Base-by-base conservation (phyloP, 805 yeast species). In the Ogataea paradorogensis region DNA sequence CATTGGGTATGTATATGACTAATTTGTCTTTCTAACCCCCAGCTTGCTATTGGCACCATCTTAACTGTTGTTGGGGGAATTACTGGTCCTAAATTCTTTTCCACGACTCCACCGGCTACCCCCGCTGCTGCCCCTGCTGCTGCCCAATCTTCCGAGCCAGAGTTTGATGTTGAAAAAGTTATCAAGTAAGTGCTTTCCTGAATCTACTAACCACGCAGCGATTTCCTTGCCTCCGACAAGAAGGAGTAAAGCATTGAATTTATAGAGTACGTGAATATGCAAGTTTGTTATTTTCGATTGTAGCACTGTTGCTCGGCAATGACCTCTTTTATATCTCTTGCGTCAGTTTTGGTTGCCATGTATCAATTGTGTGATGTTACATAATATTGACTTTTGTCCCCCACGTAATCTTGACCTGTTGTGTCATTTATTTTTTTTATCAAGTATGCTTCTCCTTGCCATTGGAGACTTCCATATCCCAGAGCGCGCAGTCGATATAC, bases 381-480 rank as follows among this genome's bases (percentile, higher is more conserved):
- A 18, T 5, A 18, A 5, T 6, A 18, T 18, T 18, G 20, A 5
- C 20, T 18, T 6, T 26, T 7, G 4, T 10, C 33, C 33, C 33
- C 33, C 33, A 30, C 8, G 7, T 30, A 20, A 30, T 9, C 15
- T 16, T 11, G 7, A 15, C n/a, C 6, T 20, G 5, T 18, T 23
- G 33, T 30, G 33, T 31, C 27, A 23, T 5, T 31, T 14, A 13
- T 24, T 31, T 31, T 27, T 18, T 32, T 31, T 30, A 15, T 13
- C 8, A 21, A 34, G 18, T 7, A 84, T 84, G 93, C 69, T 84
- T 31, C 67, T 83, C 16, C 67, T 91, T 30, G 95, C 95, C 2
- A 78, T 91, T 47, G 95, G 96, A 8, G 98, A 91, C 58, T 71
- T 91, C 2, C 88, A 82, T 61, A 84, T 91, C 23, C 99, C 99